Evolutionary conservation across 2,329 filamentous ascomycete species (phyloP).

Genomic region (Ilyonectria mors-panacis): DNA sequence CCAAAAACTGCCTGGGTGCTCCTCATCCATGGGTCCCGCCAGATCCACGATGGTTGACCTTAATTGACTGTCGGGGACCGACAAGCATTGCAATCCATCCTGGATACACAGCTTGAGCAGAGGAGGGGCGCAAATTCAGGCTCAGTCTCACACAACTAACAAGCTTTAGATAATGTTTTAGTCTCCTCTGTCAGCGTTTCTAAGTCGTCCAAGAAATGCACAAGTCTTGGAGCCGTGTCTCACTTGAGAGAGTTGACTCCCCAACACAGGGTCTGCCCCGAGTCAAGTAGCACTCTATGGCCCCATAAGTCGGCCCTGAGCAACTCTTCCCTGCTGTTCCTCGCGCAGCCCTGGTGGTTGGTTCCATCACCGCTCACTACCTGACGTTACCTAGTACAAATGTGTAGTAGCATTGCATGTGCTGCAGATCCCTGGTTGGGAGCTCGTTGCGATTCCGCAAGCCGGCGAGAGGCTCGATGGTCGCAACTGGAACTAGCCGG

Average conservation of each 20-base stretch:
- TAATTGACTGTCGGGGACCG: constrained; percentile 16
- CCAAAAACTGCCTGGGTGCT: constrained; percentile 5
- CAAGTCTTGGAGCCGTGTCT: constrained; percentile 13
- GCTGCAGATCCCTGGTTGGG: constrained; percentile 17
- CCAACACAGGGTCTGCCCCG: constrained; percentile 5
- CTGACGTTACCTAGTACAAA: constrained; percentile 11
- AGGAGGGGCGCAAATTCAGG: neutral
- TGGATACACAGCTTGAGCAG: constrained; percentile 12
- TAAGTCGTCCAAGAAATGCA: constrained; percentile 21
- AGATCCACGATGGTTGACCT: constrained; percentile 21
- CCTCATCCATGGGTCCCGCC: neutral
- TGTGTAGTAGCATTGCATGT: constrained; percentile 25
- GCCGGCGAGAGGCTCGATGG: constrained; percentile 13
- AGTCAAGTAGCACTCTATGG: constrained; percentile 13
- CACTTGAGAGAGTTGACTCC: constrained; percentile 16
- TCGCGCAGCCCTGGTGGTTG: constrained; percentile 24
- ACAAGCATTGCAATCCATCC: constrained; percentile 2
- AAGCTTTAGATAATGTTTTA: neutral
- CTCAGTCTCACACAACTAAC: neutral
- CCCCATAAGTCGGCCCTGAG: constrained; percentile 13
- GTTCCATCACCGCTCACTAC: constrained; percentile 21
- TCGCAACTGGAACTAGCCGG: neutral
- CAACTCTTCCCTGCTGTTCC: constrained; percentile 13
- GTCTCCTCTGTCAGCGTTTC: neutral
- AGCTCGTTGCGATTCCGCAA: constrained; percentile 22